phyloP scores from a whole-genome alignment of 2,329 filamentous ascomycete genomes.

The Botryosphaeria agaves region DNA sequence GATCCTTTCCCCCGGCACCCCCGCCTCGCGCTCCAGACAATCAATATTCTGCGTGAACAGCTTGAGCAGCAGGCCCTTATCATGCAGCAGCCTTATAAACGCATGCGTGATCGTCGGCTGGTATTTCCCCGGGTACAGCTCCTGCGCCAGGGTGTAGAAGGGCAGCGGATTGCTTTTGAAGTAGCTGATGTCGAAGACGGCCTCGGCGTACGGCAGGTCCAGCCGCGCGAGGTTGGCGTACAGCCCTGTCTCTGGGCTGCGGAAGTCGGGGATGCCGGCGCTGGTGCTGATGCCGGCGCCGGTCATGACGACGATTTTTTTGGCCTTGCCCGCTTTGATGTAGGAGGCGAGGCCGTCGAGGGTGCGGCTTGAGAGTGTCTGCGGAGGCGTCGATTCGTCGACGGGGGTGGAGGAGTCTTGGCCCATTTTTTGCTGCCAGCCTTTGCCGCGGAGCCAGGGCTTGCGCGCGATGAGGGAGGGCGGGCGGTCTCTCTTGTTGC shows the following conservation, averaged over 20 bases:
- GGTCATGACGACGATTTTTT: conserved; percentile 70
- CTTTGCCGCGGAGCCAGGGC: conserved; percentile 10
- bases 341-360: conserved; percentile 63
- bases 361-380: conserved; percentile 49
- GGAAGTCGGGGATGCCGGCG: conserved; percentile 74
- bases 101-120: conserved; percentile 77
- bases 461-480: conserved; percentile 14
- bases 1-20: conserved; percentile 64
- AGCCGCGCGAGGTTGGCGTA: conserved; percentile 83
- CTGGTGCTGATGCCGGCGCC: conserved; percentile 75
- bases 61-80: conserved; percentile 63
- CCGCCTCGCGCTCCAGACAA: conserved; percentile 75
- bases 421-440: conserved; percentile 75
- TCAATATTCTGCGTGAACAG: conserved; percentile 98
- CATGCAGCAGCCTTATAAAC: conserved; percentile 68
- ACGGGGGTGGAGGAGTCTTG: conserved; percentile 60
- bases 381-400: conserved; percentile 44
- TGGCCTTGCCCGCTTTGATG: conserved; percentile 51
- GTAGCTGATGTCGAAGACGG: conserved; percentile 84
- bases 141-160: conserved; percentile 83
- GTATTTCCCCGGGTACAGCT: conserved; percentile 82
- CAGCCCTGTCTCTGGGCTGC: conserved; percentile 80
- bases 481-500: conserved; percentile 25
- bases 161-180: conserved; percentile 72
- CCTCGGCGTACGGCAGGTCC: conserved; percentile 75